Evolutionary conservation across 495 filamentous ascomycete genomes (phyloP), one percentile per base, ranked within the genome.

Genomic region (Aspergillus campestris): DNA sequence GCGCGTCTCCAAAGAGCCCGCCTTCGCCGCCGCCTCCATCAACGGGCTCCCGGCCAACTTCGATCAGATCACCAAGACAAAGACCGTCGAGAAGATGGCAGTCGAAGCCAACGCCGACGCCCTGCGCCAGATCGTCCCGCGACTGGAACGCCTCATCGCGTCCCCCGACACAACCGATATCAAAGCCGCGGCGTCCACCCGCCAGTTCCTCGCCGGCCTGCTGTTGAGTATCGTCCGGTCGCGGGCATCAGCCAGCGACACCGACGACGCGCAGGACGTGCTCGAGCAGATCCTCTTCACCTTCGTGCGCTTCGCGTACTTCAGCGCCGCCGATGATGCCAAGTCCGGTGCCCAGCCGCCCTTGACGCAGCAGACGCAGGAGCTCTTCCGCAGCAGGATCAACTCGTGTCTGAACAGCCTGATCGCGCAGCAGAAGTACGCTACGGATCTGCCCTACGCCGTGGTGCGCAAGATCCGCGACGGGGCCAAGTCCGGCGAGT

Each of bases 21-120:
- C 67, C 13, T 63, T 81, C 7, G 72, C 84, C 9, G 64, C 77
- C 0, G 64, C 69, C 4, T 66, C 90, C 5, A 60, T 95, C 14
- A 68, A 69, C 1, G 74, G 77, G 12, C 65, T 98, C 3, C 71
- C 75, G 0, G 74, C 87, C 40, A 86, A 83, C 60, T 94, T 97
- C 57, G 94, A 97, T 59, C 79, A 84, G 29, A 66, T 82, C 13
- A 95, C 89, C 6, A 95, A 86, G 60, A 88, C 85, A 1, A 95
- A 95, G 68, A 94, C 87, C 0, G 65, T 95, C 0, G 86, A 90
- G 50, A 82, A 77, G 50, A 70, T 95, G 3, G 62, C 95, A 3
- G 68, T 77, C 34, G 67, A 74, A 40, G 79, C 82, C 2, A 78
- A 82, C 49, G 61, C 72, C 14, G 59, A 70, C 6, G 63, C 70